Conservation (phyloP, 495 filamentous ascomycete genomes). For the Trichoderma virens region DNA sequence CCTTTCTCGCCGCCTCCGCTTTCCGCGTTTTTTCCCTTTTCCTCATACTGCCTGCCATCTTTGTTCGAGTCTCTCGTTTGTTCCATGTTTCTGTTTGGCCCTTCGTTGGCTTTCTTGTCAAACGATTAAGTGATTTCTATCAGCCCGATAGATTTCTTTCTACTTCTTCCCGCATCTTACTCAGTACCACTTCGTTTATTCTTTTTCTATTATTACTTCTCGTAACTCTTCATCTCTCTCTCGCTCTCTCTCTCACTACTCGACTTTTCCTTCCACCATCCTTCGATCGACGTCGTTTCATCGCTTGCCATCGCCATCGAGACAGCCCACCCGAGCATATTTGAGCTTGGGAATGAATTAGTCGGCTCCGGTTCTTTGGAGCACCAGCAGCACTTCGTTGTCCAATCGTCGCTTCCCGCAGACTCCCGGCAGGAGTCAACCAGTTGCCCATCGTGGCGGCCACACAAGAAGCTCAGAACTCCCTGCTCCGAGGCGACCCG, state of each 20-base stretch:
- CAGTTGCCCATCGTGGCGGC: conserved; percentile 29
- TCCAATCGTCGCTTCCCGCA: conserved; percentile 8
- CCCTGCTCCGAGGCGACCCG: conserved; percentile 23
- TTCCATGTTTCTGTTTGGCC: background rate
- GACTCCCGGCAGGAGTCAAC: conserved; percentile 24
- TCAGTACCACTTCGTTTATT: background rate
- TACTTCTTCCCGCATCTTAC: background rate
- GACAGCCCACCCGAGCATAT: background rate
- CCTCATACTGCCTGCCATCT: conserved; percentile 17
- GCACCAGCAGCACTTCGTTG: background rate
- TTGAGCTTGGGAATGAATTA: background rate
- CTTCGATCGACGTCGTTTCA: conserved; percentile 8
- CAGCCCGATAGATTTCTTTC: conserved; percentile 11
- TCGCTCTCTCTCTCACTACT: conserved; percentile 9
- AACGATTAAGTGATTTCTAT: conserved; percentile 14
- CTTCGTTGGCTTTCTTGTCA: conserved; percentile 10
- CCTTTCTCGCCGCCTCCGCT: conserved; percentile 16
- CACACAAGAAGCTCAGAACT: conserved; percentile 31
- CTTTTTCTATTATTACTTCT: background rate
- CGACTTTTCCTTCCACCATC: conserved; percentile 11
- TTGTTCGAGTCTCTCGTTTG: conserved; percentile 6
- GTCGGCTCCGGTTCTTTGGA: background rate
- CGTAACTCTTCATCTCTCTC: no score
- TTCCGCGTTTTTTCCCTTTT: conserved; percentile 17
- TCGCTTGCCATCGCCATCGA: background rate